Evolutionary conservation across 345 rosid species (phyloP).

Genomic region (Kandelia obovata): DNA sequence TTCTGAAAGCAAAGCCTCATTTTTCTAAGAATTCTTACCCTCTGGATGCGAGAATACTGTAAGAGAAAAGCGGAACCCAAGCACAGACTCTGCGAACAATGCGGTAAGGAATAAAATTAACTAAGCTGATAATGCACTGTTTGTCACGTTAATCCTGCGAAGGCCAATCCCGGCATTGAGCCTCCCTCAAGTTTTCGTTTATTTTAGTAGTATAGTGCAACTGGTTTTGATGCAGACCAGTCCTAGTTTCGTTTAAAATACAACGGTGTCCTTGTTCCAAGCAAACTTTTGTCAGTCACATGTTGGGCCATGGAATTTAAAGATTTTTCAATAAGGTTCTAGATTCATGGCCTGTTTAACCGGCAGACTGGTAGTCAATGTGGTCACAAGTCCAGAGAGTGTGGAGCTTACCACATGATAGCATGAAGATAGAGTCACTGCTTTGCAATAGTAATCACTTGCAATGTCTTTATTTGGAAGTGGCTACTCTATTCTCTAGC

Average conservation of each 20-base stretch:
- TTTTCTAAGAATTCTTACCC: slow-evolving; percentile 9
- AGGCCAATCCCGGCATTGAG: background rate
- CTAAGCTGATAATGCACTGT: background rate
- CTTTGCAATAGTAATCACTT: no score
- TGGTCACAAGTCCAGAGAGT: background rate
- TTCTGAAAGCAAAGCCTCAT: background rate
- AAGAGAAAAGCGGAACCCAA: slow-evolving; percentile 26
- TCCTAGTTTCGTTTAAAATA: no score
- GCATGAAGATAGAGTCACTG: no score
- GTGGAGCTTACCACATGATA: background rate
- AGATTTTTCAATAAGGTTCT: background rate
- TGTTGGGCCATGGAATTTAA: slow-evolving; percentile 10
- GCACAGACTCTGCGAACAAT: slow-evolving; percentile 6
- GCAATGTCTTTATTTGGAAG: no score
- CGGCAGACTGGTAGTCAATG: no score
- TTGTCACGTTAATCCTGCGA: background rate
- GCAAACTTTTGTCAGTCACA: slow-evolving; percentile 10
- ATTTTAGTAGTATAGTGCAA: background rate
- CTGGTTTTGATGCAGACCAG: background rate
- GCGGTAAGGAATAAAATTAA: background rate
- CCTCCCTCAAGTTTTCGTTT: no score
- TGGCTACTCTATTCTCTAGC: no score
- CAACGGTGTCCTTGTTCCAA: background rate
- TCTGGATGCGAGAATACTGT: slow-evolving; percentile 25
- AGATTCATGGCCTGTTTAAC: background rate